phyloP scores from a whole-genome alignment of 257 asterid species.

The Craterostigma plantagineum region DNA sequence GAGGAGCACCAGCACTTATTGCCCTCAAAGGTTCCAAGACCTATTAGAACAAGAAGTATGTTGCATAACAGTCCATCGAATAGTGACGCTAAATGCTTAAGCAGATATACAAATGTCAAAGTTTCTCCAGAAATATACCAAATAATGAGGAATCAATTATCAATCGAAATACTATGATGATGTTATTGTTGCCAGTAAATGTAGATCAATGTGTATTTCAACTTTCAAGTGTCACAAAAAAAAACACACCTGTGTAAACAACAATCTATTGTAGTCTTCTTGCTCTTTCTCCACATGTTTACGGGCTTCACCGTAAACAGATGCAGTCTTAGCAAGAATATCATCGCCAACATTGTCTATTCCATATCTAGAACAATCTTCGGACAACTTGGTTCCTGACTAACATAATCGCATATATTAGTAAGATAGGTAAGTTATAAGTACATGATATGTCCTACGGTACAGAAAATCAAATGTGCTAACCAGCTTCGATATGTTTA shows the following conservation, averaged over 20 bases:
- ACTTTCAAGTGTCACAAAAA: not conserved
- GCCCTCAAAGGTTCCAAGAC: slow-evolving; percentile 93
- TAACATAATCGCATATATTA: slow-evolving; percentile 15
- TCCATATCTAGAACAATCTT: slow-evolving; percentile 80
- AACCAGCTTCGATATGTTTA: slow-evolving; percentile 97
- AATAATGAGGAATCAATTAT: too few relatives aligned
- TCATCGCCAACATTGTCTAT: slow-evolving; percentile 65
- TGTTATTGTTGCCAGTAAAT: slow-evolving; percentile 1
- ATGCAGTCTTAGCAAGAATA: slow-evolving; percentile 74
- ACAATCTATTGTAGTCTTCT: slow-evolving; percentile 59
- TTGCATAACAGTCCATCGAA: not conserved
- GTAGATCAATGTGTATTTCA: not conserved
- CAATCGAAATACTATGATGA: slow-evolving; percentile 1
- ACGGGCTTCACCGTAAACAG: slow-evolving; percentile 83
- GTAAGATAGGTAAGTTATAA: too few relatives aligned
- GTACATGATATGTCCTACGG: too few relatives aligned
- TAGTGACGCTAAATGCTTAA: not conserved
- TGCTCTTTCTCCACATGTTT: slow-evolving; percentile 89
- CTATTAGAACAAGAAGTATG: slow-evolving; percentile 18
- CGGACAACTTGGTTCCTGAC: slow-evolving; percentile 88
- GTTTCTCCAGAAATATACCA: too few relatives aligned
- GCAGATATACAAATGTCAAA: too few relatives aligned
- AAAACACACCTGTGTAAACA: slow-evolving; percentile 62
- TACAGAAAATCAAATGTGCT: slow-evolving; percentile 10
- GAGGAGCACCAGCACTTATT: slow-evolving; percentile 61